Evolutionary conservation across 495 filamentous ascomycete species (phyloP), one percentile per base, ranked within the genome.

Genomic region (Staphylotrichum tortipilum): DNA sequence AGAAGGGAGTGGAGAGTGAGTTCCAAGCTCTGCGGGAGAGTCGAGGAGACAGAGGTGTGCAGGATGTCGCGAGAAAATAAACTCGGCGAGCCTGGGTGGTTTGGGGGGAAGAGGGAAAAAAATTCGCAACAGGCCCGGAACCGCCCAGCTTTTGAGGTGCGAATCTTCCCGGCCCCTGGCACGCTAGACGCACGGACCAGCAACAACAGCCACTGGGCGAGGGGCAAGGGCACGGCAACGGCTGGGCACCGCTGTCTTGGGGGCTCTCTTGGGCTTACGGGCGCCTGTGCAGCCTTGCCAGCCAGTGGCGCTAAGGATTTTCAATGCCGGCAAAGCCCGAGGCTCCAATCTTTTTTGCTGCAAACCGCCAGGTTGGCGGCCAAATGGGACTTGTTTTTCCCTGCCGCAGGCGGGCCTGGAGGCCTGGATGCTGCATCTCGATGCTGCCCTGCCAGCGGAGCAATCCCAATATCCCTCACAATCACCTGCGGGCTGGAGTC

Each of bases 1-100:
- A 64, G 53, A 55, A 66, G 24, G 62, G 68, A 70, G 67, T 73
- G 72, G 69, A 73, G 69, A 69, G 65, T 49, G 49, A 49, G 60
- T 60, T 63, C 64, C 58, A 60, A 62, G 56, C 61, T 65, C 61
- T 68, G 45, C 49, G 51, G 24, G 66, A 66, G 63, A 63, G 65
- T 59, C 52, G 54, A 58, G 58, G 46, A 52, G 56, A 58, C 44
- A 50, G 47, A 58, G 41, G 46, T 58, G 66, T 56, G 59, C 61
- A 63, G 54, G 67, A 57, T 57, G 64, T 64, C 63, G 59, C 44
- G 57, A 58, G 59, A 66, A 49, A 67, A 66, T 72, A 71, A 71
- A 71, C 71, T 67, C 70, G 62, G 63, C 60, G 58, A 55, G 61
- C 58, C 59, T 58, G 61, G 56, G 57, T 60, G 52, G 47, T 59